These are phyloP conservation scores for Sporothrix dimorphospora DNA, from an alignment of 2,329 filamentous ascomycete genomes.

Conservation along the genomic window DNA sequence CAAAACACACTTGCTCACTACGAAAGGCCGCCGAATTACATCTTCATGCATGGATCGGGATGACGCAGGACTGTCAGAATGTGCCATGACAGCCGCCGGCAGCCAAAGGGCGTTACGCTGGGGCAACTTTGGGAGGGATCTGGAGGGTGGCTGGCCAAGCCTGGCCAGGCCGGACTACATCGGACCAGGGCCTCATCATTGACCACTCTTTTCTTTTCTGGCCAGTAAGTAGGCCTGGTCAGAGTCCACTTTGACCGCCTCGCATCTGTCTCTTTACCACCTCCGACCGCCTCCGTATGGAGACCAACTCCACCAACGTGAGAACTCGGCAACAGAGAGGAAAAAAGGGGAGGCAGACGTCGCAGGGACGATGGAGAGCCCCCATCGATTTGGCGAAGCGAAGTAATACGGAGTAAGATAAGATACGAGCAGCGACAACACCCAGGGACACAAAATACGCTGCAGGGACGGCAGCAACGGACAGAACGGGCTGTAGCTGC, in stretches of 20 bases:
- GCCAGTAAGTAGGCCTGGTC: no score
- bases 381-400: no score
- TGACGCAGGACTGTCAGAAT: neutral
- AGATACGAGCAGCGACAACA: no score
- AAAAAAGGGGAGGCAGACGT: neutral
- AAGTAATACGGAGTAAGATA: no score
- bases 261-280: neutral
- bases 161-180: constrained; percentile 9
- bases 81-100: constrained; percentile 6
- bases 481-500: neutral
- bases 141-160: constrained; percentile 12
- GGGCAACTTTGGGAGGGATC: neutral
- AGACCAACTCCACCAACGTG: constrained; percentile 9
- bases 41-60: neutral
- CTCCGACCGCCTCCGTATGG: neutral
- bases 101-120: constrained; percentile 16
- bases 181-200: neutral
- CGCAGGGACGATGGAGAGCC: no score
- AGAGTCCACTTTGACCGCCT: constrained; percentile 5
- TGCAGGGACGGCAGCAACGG: neutral
- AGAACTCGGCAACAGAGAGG: neutral
- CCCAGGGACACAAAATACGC: constrained; percentile 17
- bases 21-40: neutral
- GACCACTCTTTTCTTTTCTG: neutral
- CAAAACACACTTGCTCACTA: neutral